Conservation (phyloP, 805 yeast genomes). For the Maudiozyma bulderi region DNA sequence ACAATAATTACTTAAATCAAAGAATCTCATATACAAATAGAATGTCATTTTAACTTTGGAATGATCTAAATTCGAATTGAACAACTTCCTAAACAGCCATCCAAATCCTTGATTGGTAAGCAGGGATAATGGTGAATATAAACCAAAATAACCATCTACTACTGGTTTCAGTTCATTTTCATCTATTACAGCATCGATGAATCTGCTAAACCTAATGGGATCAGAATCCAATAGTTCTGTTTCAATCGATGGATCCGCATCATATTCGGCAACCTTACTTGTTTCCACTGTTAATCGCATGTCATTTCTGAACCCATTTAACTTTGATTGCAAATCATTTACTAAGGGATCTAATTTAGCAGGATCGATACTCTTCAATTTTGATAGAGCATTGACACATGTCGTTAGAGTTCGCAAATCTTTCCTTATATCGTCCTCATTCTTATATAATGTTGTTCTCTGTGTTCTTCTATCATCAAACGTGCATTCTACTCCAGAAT, state of each 20-base stretch:
- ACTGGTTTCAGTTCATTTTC: neutral
- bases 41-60: constrained; percentile 6
- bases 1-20: constrained; percentile 3
- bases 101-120: constrained; percentile 7
- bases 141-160: constrained; percentile 6
- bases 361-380: neutral
- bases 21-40: constrained; percentile 8
- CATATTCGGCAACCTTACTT: neutral
- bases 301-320: constrained; percentile 6
- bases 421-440: constrained; percentile 3
- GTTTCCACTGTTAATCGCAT: constrained; percentile 3
- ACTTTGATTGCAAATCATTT: constrained; percentile 1
- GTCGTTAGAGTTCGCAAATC: constrained; percentile 3
- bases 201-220: constrained; percentile 2
- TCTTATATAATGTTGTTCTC: constrained; percentile 1
- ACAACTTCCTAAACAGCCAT: constrained; percentile 6
- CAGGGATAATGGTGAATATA: constrained; percentile 7
- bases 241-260: constrained; percentile 5
- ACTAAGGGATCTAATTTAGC: constrained; percentile 1
- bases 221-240: constrained; percentile 6
- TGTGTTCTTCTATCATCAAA: neutral
- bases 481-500: constrained; percentile 7
- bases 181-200: neutral
- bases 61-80: constrained; percentile 2
- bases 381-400: constrained; percentile 3